phyloP scores from a whole-genome alignment of 2,329 filamentous ascomycete species.

The Arthrobotrys pseudoclavata region DNA sequence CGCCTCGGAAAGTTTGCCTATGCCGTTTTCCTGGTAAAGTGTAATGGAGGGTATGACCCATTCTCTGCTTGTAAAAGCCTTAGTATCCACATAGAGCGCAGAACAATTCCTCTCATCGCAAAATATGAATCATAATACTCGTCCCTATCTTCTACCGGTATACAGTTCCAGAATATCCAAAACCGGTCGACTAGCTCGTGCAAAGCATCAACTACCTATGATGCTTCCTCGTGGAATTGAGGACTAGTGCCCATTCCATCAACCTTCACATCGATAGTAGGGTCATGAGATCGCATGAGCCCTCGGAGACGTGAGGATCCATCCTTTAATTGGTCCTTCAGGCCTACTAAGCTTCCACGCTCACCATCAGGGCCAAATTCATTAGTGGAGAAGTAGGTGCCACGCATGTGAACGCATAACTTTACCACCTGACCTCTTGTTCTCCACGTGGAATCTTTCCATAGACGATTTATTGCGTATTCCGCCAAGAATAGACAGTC shows the following conservation, averaged over 20 bases:
- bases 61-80: constrained; percentile 9
- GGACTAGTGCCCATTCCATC: not conserved
- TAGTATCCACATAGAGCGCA: constrained; percentile 18
- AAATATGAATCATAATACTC: constrained; percentile 18
- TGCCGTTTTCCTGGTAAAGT: constrained; percentile 1
- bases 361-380: constrained; percentile 5
- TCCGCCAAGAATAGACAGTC: constrained; percentile 10
- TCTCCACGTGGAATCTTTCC: not conserved
- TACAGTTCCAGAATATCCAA: constrained; percentile 10
- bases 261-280: not conserved
- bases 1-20: not conserved
- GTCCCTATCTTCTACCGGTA: not conserved
- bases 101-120: constrained; percentile 11
- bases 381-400: not conserved
- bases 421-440: not conserved
- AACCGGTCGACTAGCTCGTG: not conserved
- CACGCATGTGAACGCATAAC: not conserved
- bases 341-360: constrained; percentile 3
- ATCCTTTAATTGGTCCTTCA: constrained; percentile 5
- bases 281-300: constrained; percentile 2
- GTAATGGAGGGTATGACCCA: constrained; percentile 1
- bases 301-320: not conserved
- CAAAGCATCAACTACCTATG: not conserved
- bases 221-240: not conserved
- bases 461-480: constrained; percentile 10